A percentile compares a stretch with the other conserved stretches of the same genome.
These are phyloP conservation scores for Paramecium caudatum DNA, from an alignment of 73 alveolate genomes.

Conservation along the genomic window DNA sequence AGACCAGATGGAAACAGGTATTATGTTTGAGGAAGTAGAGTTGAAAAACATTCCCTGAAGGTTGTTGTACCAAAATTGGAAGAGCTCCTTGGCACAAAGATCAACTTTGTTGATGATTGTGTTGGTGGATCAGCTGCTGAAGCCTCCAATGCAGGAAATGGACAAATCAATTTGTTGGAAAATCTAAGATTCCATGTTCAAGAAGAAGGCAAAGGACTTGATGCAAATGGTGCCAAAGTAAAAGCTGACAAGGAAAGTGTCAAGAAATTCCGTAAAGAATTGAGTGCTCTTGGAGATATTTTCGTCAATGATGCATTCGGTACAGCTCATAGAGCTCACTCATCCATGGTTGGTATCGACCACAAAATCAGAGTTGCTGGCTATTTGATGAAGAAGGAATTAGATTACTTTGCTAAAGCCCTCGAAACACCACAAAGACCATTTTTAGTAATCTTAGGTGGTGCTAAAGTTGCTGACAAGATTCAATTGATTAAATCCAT, in stretches of 20 bases:
- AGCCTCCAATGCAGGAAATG: conserved; percentile 84
- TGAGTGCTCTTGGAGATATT: conserved; percentile 90
- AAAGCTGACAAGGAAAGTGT: conserved; percentile 84
- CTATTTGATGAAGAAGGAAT: conserved; percentile 93
- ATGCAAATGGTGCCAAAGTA: conserved; percentile 84
- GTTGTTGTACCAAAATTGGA: conserved; percentile 92
- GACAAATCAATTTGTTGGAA: conserved; percentile 92
- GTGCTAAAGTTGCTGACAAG: conserved; percentile 97
- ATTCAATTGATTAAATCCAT: conserved; percentile 90
- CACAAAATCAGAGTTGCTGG: conserved; percentile 93
- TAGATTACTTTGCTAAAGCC: conserved; percentile 93
- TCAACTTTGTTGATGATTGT: conserved; percentile 88
- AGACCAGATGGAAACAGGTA: conserved; percentile 91
- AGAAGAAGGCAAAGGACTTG: conserved; percentile 94
- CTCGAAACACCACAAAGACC: conserved; percentile 96
- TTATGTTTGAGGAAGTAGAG: conserved; percentile 40
- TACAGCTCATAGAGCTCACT: conserved; percentile 97
- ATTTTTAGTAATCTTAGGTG: conserved; percentile 95
- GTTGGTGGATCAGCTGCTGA: conserved; percentile 90
- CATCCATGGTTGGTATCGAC: conserved; percentile 95
- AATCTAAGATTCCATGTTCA: conserved; percentile 95
- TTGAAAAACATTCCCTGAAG: conserved; percentile 89
- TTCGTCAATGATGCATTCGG: conserved; percentile 86
- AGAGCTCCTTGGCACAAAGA: conserved; percentile 85
- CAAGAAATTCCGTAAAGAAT: conserved; percentile 83